These are phyloP conservation scores for Corchorus capsularis DNA, from an alignment of 345 rosid genomes.

Conservation along the genomic window DNA sequence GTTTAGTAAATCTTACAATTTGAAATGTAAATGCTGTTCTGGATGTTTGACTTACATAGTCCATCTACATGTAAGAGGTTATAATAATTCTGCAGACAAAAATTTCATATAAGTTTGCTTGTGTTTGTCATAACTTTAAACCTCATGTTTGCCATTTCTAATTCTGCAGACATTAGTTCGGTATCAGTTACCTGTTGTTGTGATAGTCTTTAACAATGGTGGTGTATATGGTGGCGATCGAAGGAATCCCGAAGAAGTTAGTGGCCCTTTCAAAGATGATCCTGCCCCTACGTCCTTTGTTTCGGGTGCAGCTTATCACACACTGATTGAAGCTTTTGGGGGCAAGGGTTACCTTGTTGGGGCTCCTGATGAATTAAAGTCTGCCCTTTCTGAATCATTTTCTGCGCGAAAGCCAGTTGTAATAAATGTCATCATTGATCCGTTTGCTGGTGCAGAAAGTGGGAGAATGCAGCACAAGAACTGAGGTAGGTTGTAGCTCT, in stretches of 20 bases:
- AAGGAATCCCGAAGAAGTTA: conserved; percentile 78
- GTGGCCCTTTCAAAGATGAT: conserved; percentile 82
- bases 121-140: neutral
- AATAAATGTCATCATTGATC: conserved; percentile 80
- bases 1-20: neutral
- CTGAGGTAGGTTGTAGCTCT: conserved; percentile 38
- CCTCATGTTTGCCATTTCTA: conserved; percentile 9
- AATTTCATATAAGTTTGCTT: neutral
- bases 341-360: conserved; percentile 89
- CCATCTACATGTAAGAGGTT: neutral
- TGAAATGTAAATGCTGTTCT: neutral
- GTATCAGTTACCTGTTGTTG: conserved; percentile 84
- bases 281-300: conserved; percentile 99
- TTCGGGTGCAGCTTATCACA: conserved; percentile 83
- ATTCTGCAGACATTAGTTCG: conserved; percentile 84
- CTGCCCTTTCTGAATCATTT: conserved; percentile 77
- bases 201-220: conserved; percentile 95
- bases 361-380: conserved; percentile 79
- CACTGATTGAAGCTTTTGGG: conserved; percentile 83
- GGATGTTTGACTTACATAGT: conserved; percentile 7
- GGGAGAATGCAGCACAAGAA: conserved; percentile 97
- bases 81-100: neutral
- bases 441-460: conserved; percentile 94
- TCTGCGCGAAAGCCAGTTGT: conserved; percentile 75
- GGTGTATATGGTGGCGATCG: conserved; percentile 98